A percentile compares a stretch with the other conserved stretches of the same genome.
Conservation (phyloP, 1,284 basidiomycete genomes). For the Ustilago sp. region DNA sequence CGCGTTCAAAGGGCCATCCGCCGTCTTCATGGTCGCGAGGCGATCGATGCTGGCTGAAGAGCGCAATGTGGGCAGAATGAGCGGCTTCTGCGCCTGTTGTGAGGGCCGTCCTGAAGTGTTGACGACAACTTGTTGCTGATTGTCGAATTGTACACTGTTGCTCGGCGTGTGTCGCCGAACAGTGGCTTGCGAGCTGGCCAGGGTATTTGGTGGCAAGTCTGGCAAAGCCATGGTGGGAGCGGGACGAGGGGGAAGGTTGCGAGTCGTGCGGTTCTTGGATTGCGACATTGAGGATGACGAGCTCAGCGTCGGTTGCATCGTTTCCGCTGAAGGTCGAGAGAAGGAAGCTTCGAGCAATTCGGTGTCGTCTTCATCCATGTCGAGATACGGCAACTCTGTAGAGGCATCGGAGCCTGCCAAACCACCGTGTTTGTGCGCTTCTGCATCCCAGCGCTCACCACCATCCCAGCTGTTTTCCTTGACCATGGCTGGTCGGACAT, state of each 20-base stretch:
- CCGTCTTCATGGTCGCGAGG: slow-evolving; percentile 14
- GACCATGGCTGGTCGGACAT: slow-evolving; percentile 3
- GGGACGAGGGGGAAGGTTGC: slow-evolving; percentile 38
- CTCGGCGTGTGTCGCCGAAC: slow-evolving; percentile 7
- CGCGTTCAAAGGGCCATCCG: neutral
- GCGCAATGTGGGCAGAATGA: slow-evolving; percentile 33
- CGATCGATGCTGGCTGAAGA: slow-evolving; percentile 27
- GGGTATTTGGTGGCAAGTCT: slow-evolving; percentile 9
- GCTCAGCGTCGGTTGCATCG: neutral
- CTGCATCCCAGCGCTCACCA: slow-evolving; percentile 26
- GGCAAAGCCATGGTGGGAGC: slow-evolving; percentile 35
- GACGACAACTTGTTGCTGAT: neutral
- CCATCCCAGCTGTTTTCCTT: slow-evolving; percentile 45
- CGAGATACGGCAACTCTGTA: slow-evolving; percentile 27
- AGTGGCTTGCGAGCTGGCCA: neutral
- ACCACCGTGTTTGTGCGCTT: slow-evolving; percentile 8
- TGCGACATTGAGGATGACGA: slow-evolving; percentile 8
- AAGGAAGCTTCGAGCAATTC: slow-evolving; percentile 4
- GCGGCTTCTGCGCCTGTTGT: slow-evolving; percentile 24
- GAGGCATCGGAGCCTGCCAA: neutral
- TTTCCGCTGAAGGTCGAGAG: neutral
- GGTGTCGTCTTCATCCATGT: slow-evolving; percentile 24
- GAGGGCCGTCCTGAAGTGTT: slow-evolving; percentile 2
- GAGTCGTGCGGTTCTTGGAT: slow-evolving; percentile 3
- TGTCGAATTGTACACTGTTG: slow-evolving; percentile 5